These are phyloP conservation scores for Magnusiomyces paraingens DNA, from an alignment of 1,139 yeast genomes.

Conservation along the genomic window DNA sequence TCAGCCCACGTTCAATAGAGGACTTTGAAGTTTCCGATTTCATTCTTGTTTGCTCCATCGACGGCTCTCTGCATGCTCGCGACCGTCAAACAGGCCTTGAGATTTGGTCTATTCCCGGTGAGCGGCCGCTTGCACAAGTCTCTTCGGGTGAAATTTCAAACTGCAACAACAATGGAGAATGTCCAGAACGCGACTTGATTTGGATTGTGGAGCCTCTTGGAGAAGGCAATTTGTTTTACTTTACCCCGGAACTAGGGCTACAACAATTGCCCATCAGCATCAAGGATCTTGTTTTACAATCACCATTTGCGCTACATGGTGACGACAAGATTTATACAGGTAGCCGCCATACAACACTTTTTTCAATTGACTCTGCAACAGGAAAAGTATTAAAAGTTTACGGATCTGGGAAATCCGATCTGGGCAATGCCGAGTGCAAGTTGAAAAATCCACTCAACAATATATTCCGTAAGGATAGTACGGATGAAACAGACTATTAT, in stretches of 20 bases:
- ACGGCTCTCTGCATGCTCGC: conserved; percentile 81
- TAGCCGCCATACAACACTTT: conserved; percentile 65
- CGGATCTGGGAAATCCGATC: conserved; percentile 39
- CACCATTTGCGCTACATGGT: conserved; percentile 62
- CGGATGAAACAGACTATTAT: conserved; percentile 14
- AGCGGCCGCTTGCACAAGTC: conserved; percentile 33
- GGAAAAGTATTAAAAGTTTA: conserved; percentile 73
- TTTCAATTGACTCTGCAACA: conserved; percentile 63
- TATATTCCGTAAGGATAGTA: neutral
- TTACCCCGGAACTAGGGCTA: conserved; percentile 70
- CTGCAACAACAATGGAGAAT: conserved; percentile 14
- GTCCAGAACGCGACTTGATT: conserved; percentile 33
- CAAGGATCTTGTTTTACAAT: conserved; percentile 67
- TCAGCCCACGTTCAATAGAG: conserved; percentile 29
- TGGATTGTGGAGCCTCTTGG: conserved; percentile 92
- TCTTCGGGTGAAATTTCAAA: conserved; percentile 12
- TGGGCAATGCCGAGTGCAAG: conserved; percentile 25
- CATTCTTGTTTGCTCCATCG: conserved; percentile 72
- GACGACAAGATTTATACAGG: conserved; percentile 93
- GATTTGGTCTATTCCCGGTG: conserved; percentile 65
- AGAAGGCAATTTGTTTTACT: conserved; percentile 82
- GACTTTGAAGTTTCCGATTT: conserved; percentile 58
- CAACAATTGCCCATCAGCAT: conserved; percentile 80
- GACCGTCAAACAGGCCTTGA: conserved; percentile 70
- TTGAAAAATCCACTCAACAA: neutral